These are phyloP conservation scores for Calycina herbarum DNA, from an alignment of 2,329 filamentous ascomycete genomes.

Conservation along the genomic window DNA sequence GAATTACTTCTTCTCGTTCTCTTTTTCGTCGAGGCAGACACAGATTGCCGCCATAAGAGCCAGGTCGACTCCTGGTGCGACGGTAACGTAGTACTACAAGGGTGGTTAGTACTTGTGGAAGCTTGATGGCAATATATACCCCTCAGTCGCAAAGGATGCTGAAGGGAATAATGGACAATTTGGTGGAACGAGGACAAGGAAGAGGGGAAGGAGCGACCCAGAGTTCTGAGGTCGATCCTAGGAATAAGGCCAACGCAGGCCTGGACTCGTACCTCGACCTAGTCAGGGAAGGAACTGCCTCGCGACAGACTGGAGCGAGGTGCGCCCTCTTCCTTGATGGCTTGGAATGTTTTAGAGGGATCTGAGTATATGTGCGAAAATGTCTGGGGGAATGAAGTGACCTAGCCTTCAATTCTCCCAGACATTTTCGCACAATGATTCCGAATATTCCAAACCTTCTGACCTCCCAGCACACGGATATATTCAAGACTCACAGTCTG, in stretches of 20 bases:
- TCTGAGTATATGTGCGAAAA: not conserved
- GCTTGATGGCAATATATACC: not conserved
- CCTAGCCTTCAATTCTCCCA: not conserved
- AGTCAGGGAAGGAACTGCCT: not conserved
- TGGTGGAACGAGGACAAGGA: too few species aligned
- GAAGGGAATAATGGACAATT: too few species aligned
- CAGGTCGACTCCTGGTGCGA: constrained; percentile 66
- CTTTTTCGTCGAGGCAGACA: constrained; percentile 67
- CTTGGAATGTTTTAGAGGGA: not conserved
- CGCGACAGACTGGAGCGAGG: too few species aligned
- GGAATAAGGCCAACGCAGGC: not conserved
- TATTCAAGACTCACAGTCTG: constrained; percentile 47
- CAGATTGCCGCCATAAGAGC: constrained; percentile 65
- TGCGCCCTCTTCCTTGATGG: too few species aligned
- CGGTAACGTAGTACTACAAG: constrained; percentile 54
- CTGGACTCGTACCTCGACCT: not conserved
- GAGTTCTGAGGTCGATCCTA: too few species aligned
- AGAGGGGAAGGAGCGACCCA: too few species aligned
- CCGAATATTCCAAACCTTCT: not conserved
- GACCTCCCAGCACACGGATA: not conserved
- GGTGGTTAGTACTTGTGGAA: not conserved
- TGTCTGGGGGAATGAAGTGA: not conserved
- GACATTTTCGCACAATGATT: not conserved
- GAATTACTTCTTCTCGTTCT: constrained; percentile 46
- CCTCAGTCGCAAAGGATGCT: not conserved